Evolutionary conservation across 768 basidiomycete genomes (phyloP), one percentile per base, ranked within the genome.

Genomic region (Rhodotorula sphaerocarpa): DNA sequence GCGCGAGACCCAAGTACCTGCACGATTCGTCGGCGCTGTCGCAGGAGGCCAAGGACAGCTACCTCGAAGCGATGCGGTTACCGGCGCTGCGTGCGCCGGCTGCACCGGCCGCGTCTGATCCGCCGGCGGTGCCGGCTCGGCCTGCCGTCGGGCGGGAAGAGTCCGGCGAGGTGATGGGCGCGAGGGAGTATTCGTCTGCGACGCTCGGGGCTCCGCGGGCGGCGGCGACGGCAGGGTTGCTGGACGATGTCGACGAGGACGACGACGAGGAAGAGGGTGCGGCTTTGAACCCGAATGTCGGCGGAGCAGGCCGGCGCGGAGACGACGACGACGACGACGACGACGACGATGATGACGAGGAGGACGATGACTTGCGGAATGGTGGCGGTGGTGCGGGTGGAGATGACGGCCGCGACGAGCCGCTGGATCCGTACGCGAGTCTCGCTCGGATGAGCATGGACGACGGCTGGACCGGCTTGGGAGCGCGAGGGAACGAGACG

Each of bases 231-330:
- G 48, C 33, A 12, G 55, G 51, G 2, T 25, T 68, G 15, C 34
- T 55, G n/a, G 46, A 51, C 34, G 50, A 51, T 4, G 50, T 42
- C 27, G 63, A 53, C 16, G 58, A 68, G 11, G 63, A 57, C 39
- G 63, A 69, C n/a, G 67, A 69, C 7, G 67, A 68, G n/a, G 66
- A 53, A 21, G 66, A 54, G 42, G 66, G 58, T 5, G 53, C 57
- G 43, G 67, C 67, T 45, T 45, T 69, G 23, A 68, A 68, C 59
- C 67, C 67, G 3, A 33, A 5, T 5, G 39, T 30, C 9, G 36
- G 30, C 47, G 20, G 30, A 3, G 39, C 41, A 5, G 20, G 31
- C 7, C 39, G 30, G 10, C 18, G 25, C 12, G 47, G 12, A 3
- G 52, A 46, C 12, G 39, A 60, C 11, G 44, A 48, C 20, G n/a